Evolutionary conservation across 1,284 basidiomycete genomes (phyloP).

Genomic region (Cryptococcus jaspeensis): DNA sequence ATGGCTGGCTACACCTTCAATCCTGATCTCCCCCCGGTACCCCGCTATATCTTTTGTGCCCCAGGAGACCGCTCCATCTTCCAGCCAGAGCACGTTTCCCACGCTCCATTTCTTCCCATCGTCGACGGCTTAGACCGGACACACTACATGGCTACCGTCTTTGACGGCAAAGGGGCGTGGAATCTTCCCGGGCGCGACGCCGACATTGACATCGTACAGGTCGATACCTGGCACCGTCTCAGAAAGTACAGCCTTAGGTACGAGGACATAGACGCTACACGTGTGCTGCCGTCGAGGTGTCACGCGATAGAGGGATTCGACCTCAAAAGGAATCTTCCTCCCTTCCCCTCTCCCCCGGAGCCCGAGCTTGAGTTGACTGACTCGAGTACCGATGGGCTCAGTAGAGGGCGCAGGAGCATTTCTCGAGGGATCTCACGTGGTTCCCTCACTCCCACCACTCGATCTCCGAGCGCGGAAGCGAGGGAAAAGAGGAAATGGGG

Average conservation of each 20-base stretch:
- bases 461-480: neutral
- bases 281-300: slow-evolving; percentile 7
- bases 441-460: too few relatives aligned
- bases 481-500: slow-evolving; percentile 13
- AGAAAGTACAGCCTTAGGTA: neutral
- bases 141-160: too few relatives aligned
- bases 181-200: neutral
- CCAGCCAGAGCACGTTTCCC: neutral
- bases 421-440: too few relatives aligned
- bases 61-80: neutral
- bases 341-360: slow-evolving; percentile 9
- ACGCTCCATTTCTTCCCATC: neutral
- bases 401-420: too few relatives aligned
- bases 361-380: neutral
- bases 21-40: neutral
- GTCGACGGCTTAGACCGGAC: neutral
- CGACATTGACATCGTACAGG: slow-evolving; percentile 15
- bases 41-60: neutral
- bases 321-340: slow-evolving; percentile 13
- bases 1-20: too few relatives aligned
- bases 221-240: slow-evolving; percentile 6
- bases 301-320: slow-evolving; percentile 7
- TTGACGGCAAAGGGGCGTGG: neutral
- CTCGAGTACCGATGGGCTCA: too few relatives aligned
- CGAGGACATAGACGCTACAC: slow-evolving; percentile 9